Conservation (phyloP, 768 basidiomycete genomes). For the Agrocybe pediades region DNA sequence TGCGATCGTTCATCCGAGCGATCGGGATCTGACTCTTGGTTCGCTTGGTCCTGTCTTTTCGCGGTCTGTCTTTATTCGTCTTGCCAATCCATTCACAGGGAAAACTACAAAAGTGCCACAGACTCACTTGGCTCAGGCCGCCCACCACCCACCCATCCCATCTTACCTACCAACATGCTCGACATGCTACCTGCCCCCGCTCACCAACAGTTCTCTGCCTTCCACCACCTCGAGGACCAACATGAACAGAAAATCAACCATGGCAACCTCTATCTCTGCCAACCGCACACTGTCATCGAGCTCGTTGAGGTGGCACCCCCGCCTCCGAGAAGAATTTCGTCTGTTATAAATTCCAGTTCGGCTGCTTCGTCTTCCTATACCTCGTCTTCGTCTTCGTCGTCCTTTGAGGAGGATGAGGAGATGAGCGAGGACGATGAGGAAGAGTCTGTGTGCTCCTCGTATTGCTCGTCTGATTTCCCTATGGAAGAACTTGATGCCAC, state of each 20-base stretch:
- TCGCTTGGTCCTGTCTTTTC: constrained; percentile 13
- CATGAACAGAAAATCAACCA: constrained; percentile 34
- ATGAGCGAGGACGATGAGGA: constrained; percentile 43
- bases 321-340: constrained; percentile 46
- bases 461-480: constrained; percentile 68
- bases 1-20: not conserved
- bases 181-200: constrained; percentile 19
- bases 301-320: constrained; percentile 71
- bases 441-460: constrained; percentile 59
- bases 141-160: constrained; percentile 11
- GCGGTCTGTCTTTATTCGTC: constrained; percentile 1
- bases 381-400: constrained; percentile 38
- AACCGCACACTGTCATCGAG: constrained; percentile 69
- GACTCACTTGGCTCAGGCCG: constrained; percentile 15
- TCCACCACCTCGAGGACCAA: constrained; percentile 22
- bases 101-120: constrained; percentile 25
- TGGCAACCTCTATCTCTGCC: constrained; percentile 46
- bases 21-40: constrained; percentile 14
- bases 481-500: constrained; percentile 33
- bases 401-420: constrained; percentile 33
- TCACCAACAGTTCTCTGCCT: constrained; percentile 16
- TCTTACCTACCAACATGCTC: constrained; percentile 21
- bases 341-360: constrained; percentile 34
- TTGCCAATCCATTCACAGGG: not conserved
- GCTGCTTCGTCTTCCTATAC: constrained; percentile 42